phyloP scores from a whole-genome alignment of 257 asterid species.

The Haberlea rhodopensis region DNA sequence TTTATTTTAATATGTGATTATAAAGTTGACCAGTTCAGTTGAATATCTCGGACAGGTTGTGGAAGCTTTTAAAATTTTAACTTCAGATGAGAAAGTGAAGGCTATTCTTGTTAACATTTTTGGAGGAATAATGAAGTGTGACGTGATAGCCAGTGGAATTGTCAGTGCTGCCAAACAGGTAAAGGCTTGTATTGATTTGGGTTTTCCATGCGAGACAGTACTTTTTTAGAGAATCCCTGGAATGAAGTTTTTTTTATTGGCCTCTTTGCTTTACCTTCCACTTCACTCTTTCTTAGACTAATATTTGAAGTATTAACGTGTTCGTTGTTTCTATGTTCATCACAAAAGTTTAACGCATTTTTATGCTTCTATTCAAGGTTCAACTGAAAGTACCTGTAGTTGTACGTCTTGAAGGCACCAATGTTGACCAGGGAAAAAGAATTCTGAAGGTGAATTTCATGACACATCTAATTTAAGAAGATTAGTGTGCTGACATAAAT shows the following conservation, averaged over 20 bases:
- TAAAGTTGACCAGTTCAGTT: conserved; percentile 15
- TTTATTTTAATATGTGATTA: conserved; percentile 3
- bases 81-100: conserved; percentile 95
- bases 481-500: background rate
- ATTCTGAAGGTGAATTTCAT: conserved; percentile 68
- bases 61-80: conserved; percentile 95
- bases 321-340: background rate
- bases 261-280: background rate
- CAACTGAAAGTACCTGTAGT: conserved; percentile 89
- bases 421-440: conserved; percentile 94
- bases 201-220: too few relatives aligned
- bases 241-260: too few relatives aligned
- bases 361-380: conserved; percentile 45
- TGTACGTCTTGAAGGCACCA: conserved; percentile 98
- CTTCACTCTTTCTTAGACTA: background rate
- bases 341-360: conserved; percentile 19
- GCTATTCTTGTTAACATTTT: conserved; percentile 95
- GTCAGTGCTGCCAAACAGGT: conserved; percentile 97
- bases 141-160: conserved; percentile 94
- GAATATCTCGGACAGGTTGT: conserved; percentile 64
- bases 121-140: conserved; percentile 99
- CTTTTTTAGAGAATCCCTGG: too few relatives aligned
- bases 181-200: conserved; percentile 17
- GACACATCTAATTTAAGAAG: background rate
- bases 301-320: background rate